These are phyloP conservation scores for Boletus mariae DNA, from an alignment of 1,284 basidiomycete species.

Conservation along the genomic window DNA sequence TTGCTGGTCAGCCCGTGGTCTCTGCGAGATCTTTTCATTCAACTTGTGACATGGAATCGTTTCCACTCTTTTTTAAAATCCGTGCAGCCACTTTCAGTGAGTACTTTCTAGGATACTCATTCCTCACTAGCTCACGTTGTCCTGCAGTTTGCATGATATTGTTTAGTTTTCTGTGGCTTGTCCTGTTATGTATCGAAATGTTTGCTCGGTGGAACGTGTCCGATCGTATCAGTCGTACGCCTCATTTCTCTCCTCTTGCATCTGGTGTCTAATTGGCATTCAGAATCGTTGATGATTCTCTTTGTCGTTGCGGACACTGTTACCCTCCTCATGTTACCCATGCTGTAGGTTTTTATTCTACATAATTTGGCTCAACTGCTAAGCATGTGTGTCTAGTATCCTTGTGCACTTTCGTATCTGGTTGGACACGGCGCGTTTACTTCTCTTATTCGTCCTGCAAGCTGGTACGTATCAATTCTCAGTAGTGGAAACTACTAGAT, in stretches of 20 bases:
- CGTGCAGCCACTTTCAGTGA: slow-evolving; percentile 41
- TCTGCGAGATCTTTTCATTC: slow-evolving; percentile 20
- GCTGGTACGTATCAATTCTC: slow-evolving; percentile 37
- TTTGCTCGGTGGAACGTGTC: slow-evolving; percentile 41
- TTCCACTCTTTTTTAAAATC: slow-evolving; percentile 39
- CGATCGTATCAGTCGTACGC: slow-evolving; percentile 40
- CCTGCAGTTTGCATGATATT: slow-evolving; percentile 36
- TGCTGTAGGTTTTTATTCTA: slow-evolving; percentile 42
- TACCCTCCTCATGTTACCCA: slow-evolving; percentile 48
- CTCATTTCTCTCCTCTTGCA: background rate
- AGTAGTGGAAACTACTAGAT: background rate
- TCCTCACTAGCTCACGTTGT: background rate
- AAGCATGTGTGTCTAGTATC: slow-evolving; percentile 36
- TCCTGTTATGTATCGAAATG: slow-evolving; percentile 39
- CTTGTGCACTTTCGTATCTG: slow-evolving; percentile 51
- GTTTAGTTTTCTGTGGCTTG: slow-evolving; percentile 41
- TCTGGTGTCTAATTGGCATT: background rate
- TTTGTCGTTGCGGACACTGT: slow-evolving; percentile 46
- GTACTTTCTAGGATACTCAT: slow-evolving; percentile 14
- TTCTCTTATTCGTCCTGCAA: slow-evolving; percentile 48
- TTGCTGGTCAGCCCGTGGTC: slow-evolving; percentile 23
- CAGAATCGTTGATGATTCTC: slow-evolving; percentile 42
- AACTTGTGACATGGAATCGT: slow-evolving; percentile 32
- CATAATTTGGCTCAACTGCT: background rate
- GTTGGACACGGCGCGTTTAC: slow-evolving; percentile 53